A percentile compares a stretch with the other conserved stretches of the same genome.
phyloP scores from a whole-genome alignment of 306 rosid species.

The Lagenaria siceraria region DNA sequence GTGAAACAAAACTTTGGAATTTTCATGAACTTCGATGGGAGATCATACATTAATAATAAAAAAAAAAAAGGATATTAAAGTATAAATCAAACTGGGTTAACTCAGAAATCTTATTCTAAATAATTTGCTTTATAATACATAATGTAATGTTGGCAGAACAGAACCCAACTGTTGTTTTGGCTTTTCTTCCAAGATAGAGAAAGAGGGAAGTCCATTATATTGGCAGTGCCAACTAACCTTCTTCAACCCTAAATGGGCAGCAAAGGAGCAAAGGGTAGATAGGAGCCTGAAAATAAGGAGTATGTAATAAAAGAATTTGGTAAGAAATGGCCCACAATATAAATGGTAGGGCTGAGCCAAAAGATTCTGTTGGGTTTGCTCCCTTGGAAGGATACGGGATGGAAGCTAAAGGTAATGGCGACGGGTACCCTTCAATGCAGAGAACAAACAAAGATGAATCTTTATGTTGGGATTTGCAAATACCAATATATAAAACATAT shows the following conservation, averaged over 20 bases:
- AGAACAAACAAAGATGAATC: slow-evolving; percentile 19
- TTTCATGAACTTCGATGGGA: not conserved
- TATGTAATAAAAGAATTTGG: not conserved
- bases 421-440: slow-evolving; percentile 2
- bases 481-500: slow-evolving; percentile 1
- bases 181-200: not conserved
- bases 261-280: slow-evolving; percentile 2
- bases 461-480: slow-evolving; percentile 17
- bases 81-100: not conserved
- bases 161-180: not conserved
- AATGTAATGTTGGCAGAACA: not conserved
- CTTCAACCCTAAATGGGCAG: not conserved
- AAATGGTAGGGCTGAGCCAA: slow-evolving; percentile 29
- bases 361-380: slow-evolving; percentile 71
- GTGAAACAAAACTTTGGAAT: not conserved
- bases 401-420: slow-evolving; percentile 6
- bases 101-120: not conserved
- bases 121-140: not conserved
- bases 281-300: not conserved
- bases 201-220: not conserved
- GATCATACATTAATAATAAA: not conserved
- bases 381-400: slow-evolving; percentile 32
- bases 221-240: not conserved
- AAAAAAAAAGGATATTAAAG: not conserved
- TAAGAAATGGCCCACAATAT: slow-evolving; percentile 33